Percentiles rank a stretch among this genome's conserved stretches.
phyloP scores from a whole-genome alignment of 345 rosid species.

The Streptanthus diversifolius region DNA sequence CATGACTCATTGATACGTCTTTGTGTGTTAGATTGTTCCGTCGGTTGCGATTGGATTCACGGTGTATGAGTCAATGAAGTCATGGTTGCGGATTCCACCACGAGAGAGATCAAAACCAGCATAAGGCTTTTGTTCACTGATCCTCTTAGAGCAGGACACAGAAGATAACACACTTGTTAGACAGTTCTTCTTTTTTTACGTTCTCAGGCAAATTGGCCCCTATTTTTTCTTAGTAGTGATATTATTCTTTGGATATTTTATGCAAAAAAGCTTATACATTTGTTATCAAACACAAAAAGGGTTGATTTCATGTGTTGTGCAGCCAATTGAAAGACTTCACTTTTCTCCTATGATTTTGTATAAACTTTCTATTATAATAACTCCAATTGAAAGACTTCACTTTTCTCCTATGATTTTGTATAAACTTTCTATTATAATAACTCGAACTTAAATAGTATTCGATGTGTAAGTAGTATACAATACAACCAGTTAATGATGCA shows the following conservation, averaged over 20 bases:
- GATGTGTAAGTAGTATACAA: not conserved
- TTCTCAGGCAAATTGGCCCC: slow-evolving; percentile 5
- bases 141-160: slow-evolving; percentile 13
- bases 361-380: not conserved
- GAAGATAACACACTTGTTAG: slow-evolving; percentile 3
- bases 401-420: not conserved
- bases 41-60: slow-evolving; percentile 96
- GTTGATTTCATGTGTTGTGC: not conserved
- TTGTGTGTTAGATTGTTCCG: slow-evolving; percentile 66
- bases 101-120: slow-evolving; percentile 52
- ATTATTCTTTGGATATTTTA: slow-evolving; percentile 9
- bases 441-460: not conserved
- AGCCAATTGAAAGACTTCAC: not conserved
- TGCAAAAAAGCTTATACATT: not conserved
- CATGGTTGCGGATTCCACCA: slow-evolving; percentile 81
- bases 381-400: not conserved
- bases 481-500: not conserved
- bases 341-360: not conserved
- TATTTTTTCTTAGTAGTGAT: slow-evolving; percentile 11
- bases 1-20: not conserved
- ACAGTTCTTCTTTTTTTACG: not conserved
- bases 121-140: not conserved
- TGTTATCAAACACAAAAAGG: not conserved
- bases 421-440: not conserved
- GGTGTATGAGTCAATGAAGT: slow-evolving; percentile 80